phyloP scores from a whole-genome alignment of 805 yeast species.

The Zygotorulaspora florentina region DNA sequence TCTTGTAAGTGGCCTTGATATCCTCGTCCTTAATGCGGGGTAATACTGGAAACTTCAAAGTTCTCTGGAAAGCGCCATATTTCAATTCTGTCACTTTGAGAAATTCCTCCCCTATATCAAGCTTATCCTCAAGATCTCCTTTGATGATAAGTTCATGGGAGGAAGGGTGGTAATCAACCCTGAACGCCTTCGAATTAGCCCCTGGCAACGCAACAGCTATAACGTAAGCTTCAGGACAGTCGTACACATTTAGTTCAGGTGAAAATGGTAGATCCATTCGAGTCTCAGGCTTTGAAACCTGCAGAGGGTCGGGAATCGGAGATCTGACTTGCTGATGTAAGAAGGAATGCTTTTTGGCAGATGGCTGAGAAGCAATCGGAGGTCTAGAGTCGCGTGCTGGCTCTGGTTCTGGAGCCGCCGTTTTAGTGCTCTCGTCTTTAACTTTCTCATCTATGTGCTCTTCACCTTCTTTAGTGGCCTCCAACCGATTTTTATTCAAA shows the following conservation, averaged over 20 bases:
- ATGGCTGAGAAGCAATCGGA: not conserved
- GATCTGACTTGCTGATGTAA: constrained; percentile 31
- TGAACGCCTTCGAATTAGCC: constrained; percentile 48
- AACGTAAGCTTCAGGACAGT: constrained; percentile 42
- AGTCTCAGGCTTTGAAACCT: constrained; percentile 44
- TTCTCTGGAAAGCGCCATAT: constrained; percentile 55
- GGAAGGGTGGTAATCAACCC: constrained; percentile 56
- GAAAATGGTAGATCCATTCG: constrained; percentile 46
- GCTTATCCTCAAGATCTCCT: constrained; percentile 44
- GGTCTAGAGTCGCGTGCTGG: not conserved
- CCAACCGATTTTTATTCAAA: too few relatives aligned
- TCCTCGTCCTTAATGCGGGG: constrained; percentile 51
- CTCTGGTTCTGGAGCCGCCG: constrained; percentile 4
- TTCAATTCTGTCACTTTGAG: constrained; percentile 50
- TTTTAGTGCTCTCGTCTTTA: not conserved
- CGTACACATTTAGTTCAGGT: constrained; percentile 58
- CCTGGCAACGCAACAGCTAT: constrained; percentile 57
- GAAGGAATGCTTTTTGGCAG: constrained; percentile 9
- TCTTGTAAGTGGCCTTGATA: constrained; percentile 49
- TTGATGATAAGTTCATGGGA: constrained; percentile 49
- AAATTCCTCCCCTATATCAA: constrained; percentile 37
- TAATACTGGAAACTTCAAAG: constrained; percentile 49
- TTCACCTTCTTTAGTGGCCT: constrained; percentile 3
- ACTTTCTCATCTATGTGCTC: constrained; percentile 1
- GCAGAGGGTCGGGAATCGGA: constrained; percentile 39